phyloP scores from a whole-genome alignment of 2,329 filamentous ascomycete genomes.

The Diatrype stigma region DNA sequence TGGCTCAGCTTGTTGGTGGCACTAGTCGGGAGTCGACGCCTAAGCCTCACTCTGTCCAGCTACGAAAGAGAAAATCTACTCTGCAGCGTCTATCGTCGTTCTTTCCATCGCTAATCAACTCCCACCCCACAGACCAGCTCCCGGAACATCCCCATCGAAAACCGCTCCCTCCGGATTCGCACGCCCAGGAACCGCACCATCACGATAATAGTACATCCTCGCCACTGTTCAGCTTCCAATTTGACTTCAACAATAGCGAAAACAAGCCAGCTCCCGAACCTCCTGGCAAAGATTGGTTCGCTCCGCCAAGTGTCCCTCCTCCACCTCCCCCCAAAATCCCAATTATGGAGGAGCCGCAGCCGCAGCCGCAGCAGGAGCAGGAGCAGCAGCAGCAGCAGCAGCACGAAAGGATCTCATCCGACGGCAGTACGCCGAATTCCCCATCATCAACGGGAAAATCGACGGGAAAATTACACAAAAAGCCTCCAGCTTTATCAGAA shows the following conservation, averaged over 20 bases:
- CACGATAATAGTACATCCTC: constrained; percentile 16
- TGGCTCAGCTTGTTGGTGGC: neutral
- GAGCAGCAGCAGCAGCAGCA: neutral
- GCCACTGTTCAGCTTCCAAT: constrained; percentile 4
- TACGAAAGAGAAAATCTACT: constrained; percentile 8
- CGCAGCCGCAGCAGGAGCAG: constrained; percentile 4
- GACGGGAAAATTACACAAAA: constrained; percentile 19
- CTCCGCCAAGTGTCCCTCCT: neutral
- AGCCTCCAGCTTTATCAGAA: constrained; percentile 14
- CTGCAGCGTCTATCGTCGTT: constrained; percentile 26
- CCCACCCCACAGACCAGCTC: constrained; percentile 18
- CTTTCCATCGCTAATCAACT: constrained; percentile 27
- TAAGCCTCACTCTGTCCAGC: constrained; percentile 11
- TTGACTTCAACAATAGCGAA: constrained; percentile 1
- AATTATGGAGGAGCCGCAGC: neutral
- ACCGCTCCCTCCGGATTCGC: constrained; percentile 18
- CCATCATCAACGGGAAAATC: too few species aligned
- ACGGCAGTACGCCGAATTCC: constrained; percentile 5
- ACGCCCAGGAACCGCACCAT: constrained; percentile 12
- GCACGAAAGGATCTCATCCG: constrained; percentile 13
- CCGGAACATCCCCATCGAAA: constrained; percentile 20
- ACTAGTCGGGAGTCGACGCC: constrained; percentile 2
- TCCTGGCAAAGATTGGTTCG: neutral
- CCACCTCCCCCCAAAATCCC: constrained; percentile 3
- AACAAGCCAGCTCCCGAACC: neutral